Evolutionary conservation across 2,329 filamentous ascomycete genomes (phyloP).

Genomic region (Aaosphaeria arxii): DNA sequence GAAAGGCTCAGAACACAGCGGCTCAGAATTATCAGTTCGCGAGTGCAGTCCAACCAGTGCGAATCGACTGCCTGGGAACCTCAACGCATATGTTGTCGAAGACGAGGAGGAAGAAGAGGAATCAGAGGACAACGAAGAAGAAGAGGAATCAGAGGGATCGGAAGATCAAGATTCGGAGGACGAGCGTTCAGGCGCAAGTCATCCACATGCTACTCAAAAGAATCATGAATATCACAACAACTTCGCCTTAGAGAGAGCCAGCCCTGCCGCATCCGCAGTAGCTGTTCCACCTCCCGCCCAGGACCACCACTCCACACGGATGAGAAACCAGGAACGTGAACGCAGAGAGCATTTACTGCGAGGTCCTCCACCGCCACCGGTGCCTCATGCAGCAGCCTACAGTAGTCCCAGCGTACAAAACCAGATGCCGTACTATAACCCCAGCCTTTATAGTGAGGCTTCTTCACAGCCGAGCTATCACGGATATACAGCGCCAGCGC

Average conservation of each 20-base stretch:
- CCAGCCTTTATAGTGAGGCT: too few relatives aligned
- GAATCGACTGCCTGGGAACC: conserved; percentile 8
- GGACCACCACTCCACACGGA: conserved; percentile 24
- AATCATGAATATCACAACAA: neutral
- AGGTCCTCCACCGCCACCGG: conserved; percentile 27
- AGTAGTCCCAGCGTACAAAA: too few relatives aligned
- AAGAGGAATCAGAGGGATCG: neutral
- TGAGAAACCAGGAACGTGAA: conserved; percentile 29
- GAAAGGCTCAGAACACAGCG: conserved; percentile 9
- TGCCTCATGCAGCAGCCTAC: too few relatives aligned
- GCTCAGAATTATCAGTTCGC: conserved; percentile 28
- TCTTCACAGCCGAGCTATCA: too few relatives aligned
- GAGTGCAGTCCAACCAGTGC: conserved; percentile 31
- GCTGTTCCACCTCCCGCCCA: conserved; percentile 19
- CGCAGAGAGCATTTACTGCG: conserved; percentile 34
- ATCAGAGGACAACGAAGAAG: conserved; percentile 9
- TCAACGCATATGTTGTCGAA: conserved; percentile 10
- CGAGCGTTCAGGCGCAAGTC: too few relatives aligned
- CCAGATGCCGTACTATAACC: too few relatives aligned
- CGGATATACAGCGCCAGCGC: too few relatives aligned
- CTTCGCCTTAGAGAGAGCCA: conserved; percentile 12
- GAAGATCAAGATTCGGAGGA: neutral
- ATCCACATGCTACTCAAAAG: too few relatives aligned
- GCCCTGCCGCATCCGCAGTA: conserved; percentile 19
- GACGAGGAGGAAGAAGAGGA: conserved; percentile 17